Evolutionary conservation across 2,329 filamentous ascomycete species (phyloP).

Genomic region (Alternaria tenuissima): DNA sequence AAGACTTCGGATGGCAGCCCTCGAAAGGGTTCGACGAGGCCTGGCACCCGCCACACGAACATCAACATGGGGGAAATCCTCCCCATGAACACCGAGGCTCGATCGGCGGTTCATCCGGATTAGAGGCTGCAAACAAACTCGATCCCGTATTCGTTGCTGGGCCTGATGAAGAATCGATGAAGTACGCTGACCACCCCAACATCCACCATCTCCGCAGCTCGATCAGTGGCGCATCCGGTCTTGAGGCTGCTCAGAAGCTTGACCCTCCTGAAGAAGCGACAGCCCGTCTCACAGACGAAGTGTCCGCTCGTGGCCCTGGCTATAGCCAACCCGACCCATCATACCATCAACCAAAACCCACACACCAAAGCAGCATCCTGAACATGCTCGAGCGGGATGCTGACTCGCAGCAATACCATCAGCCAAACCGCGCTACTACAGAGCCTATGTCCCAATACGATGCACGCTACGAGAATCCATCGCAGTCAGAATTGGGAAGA

Average conservation of each 20-base stretch:
- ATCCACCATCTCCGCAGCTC: conserved; percentile 20
- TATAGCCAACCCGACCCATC: conserved; percentile 8
- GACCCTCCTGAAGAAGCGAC: conserved; percentile 12
- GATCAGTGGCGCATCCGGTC: conserved; percentile 14
- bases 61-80: conserved; percentile 1
- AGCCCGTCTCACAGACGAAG: neutral
- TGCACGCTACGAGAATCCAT: neutral
- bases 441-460: conserved; percentile 8
- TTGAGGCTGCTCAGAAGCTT: conserved; percentile 20
- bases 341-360: conserved; percentile 15
- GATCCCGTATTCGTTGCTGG: conserved; percentile 20
- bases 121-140: conserved; percentile 24
- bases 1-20: conserved; percentile 7
- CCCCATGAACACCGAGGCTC: conserved; percentile 27
- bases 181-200: conserved; percentile 11
- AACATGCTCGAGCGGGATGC: conserved; percentile 2
- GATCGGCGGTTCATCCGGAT: conserved; percentile 11
- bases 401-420: neutral
- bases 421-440: neutral
- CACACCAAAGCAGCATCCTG: conserved; percentile 6
- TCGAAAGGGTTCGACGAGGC: conserved; percentile 9
- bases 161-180: conserved; percentile 13
- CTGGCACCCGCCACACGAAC: conserved; percentile 1
- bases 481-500: neutral
- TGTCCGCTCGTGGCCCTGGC: conserved; percentile 9